These are phyloP conservation scores for Lathyrus oleraceus DNA, from an alignment of 306 rosid species.

Conservation along the genomic window DNA sequence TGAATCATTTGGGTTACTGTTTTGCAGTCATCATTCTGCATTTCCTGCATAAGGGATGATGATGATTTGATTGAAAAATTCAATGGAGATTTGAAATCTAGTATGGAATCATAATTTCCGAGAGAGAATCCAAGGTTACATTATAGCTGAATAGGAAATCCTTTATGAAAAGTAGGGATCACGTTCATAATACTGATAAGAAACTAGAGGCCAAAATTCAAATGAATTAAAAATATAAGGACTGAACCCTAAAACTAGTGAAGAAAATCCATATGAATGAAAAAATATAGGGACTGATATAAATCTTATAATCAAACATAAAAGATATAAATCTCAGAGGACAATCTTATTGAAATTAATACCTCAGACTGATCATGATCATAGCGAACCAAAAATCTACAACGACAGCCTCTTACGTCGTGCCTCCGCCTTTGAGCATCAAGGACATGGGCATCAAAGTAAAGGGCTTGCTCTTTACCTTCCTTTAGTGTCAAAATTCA, in stretches of 20 bases:
- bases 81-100: background rate
- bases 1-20: background rate
- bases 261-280: background rate
- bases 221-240: background rate
- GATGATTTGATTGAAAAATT: slow-evolving; percentile 6
- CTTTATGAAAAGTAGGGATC: background rate
- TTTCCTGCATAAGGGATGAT: slow-evolving; percentile 13
- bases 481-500: slow-evolving; percentile 58
- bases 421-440: slow-evolving; percentile 98
- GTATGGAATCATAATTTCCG: background rate
- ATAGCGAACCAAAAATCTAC: slow-evolving; percentile 97
- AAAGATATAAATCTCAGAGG: slow-evolving; percentile 16
- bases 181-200: background rate
- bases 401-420: slow-evolving; percentile 99
- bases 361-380: slow-evolving; percentile 99
- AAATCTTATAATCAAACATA: slow-evolving; percentile 22
- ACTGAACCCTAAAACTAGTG: background rate
- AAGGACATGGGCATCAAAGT: slow-evolving; percentile 96
- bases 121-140: background rate
- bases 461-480: slow-evolving; percentile 98
- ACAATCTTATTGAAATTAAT: slow-evolving; percentile 31
- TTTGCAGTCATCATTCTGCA: slow-evolving; percentile 32
- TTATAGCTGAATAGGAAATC: slow-evolving; percentile 9
- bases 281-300: slow-evolving; percentile 7
- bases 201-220: background rate